Evolutionary conservation across 371 early-diverging fungal species (phyloP).

Genomic region (Apophysomyces ossiformis): DNA sequence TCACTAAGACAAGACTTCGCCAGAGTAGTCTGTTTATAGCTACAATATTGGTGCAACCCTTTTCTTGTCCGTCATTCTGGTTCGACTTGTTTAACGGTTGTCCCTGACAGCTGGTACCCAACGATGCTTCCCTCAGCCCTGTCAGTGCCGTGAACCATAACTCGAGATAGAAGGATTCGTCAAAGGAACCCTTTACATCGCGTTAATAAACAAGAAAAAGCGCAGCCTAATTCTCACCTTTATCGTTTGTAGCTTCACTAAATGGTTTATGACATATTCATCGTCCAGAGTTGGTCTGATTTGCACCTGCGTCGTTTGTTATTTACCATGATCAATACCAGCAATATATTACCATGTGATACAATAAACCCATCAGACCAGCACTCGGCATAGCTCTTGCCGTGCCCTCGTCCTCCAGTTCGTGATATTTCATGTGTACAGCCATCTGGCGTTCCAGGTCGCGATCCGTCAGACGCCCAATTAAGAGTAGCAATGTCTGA

Average conservation of each 20-base stretch:
- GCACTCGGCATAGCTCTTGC: slow-evolving; percentile 60
- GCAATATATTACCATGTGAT: slow-evolving; percentile 43
- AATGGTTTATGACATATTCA: slow-evolving; percentile 42
- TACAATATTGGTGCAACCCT: slow-evolving; percentile 22
- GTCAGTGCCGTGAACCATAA: slow-evolving; percentile 50
- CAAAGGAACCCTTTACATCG: slow-evolving; percentile 43
- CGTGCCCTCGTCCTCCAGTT: slow-evolving; percentile 59
- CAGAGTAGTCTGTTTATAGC: slow-evolving; percentile 46
- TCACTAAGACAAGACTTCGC: slow-evolving; percentile 47
- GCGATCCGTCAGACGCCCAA: slow-evolving; percentile 47
- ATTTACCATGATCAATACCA: not conserved
- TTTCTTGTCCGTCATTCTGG: slow-evolving; percentile 8
- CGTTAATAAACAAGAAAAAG: not conserved
- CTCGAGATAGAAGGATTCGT: slow-evolving; percentile 54
- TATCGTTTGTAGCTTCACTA: slow-evolving; percentile 48
- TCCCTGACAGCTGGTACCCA: slow-evolving; percentile 37
- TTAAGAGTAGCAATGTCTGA: slow-evolving; percentile 35
- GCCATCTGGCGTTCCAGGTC: slow-evolving; percentile 46
- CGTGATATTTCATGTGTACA: slow-evolving; percentile 57
- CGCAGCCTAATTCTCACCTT: slow-evolving; percentile 29
- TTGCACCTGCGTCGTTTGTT: slow-evolving; percentile 29
- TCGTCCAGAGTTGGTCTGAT: slow-evolving; percentile 48
- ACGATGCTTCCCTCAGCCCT: slow-evolving; percentile 49
- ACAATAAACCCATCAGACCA: slow-evolving; percentile 50
- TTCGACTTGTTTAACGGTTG: slow-evolving; percentile 8